These are phyloP conservation scores for Macrocybe gigantea DNA, from an alignment of 768 basidiomycete species.

Conservation along the genomic window DNA sequence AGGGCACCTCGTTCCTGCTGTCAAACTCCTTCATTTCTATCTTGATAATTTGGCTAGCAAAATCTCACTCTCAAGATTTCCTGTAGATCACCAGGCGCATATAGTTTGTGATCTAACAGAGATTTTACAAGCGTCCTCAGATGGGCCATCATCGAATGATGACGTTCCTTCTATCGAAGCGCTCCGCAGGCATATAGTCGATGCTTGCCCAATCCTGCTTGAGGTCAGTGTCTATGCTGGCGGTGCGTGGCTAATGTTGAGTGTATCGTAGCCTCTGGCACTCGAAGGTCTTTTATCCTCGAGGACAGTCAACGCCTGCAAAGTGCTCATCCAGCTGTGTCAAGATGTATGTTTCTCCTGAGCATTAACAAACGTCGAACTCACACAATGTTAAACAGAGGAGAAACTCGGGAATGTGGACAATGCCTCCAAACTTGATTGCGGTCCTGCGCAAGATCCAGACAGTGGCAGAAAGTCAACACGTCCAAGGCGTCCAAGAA, in stretches of 20 bases:
- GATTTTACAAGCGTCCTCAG: constrained; percentile 32
- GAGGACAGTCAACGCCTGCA: constrained; percentile 30
- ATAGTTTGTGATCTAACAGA: constrained; percentile 43
- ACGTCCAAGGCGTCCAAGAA: constrained; percentile 27
- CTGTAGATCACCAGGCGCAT: constrained; percentile 33
- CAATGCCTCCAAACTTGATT: constrained; percentile 32
- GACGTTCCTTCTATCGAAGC: constrained; percentile 22
- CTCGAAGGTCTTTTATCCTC: constrained; percentile 18
- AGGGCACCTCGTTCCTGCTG: constrained; percentile 33
- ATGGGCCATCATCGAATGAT: constrained; percentile 16
- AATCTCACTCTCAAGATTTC: constrained; percentile 39
- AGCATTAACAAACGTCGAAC: background rate
- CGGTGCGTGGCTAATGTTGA: constrained; percentile 2
- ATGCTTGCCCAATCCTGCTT: constrained; percentile 42
- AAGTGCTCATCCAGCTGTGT: constrained; percentile 38
- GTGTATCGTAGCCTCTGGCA: constrained; percentile 20
- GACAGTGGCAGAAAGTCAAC: constrained; percentile 16
- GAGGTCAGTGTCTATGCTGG: constrained; percentile 30
- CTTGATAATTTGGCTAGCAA: constrained; percentile 36
- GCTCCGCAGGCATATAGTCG: constrained; percentile 41
- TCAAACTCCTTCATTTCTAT: constrained; percentile 50
- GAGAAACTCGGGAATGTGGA: constrained; percentile 35
- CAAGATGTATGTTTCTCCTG: constrained; percentile 23
- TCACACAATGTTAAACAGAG: constrained; percentile 25
- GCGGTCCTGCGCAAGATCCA: constrained; percentile 26